Evolutionary conservation across 2,329 filamentous ascomycete genomes (phyloP).

Genomic region (Penicillium brevicompactum): DNA sequence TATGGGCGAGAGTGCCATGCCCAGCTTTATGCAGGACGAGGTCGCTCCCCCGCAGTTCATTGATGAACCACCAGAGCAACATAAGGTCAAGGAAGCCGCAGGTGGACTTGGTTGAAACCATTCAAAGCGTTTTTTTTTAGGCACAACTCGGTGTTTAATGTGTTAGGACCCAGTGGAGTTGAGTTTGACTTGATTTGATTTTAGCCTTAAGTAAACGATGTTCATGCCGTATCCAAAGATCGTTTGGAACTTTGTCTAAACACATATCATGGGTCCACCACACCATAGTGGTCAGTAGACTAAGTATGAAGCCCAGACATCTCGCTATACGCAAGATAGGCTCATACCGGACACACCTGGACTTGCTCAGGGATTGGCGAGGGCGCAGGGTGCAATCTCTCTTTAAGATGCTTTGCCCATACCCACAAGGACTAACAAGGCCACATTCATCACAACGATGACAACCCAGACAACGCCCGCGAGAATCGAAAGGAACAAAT

Average conservation of each 20-base stretch:
- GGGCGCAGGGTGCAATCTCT: neutral
- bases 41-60: conserved; percentile 81
- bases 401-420: conserved; percentile 51
- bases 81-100: conserved; percentile 80
- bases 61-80: conserved; percentile 78
- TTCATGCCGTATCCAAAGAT: conserved; percentile 2
- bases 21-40: conserved; percentile 88
- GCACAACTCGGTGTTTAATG: conserved; percentile 11
- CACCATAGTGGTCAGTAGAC: neutral
- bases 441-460: conserved; percentile 78
- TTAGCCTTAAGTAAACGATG: neutral
- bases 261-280: neutral
- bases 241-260: neutral
- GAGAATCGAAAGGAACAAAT: conserved; percentile 63
- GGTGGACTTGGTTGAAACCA: conserved; percentile 38
- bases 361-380: no score
- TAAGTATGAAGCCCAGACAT: neutral
- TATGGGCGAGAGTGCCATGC: conserved; percentile 65
- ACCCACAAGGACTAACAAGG: conserved; percentile 67
- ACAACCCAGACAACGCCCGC: conserved; percentile 69
- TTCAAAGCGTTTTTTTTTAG: conserved; percentile 14
- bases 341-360: no score
- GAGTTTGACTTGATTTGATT: conserved; percentile 5
- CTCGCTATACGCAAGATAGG: no score
- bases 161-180: conserved; percentile 22